Conservation (phyloP, 2,329 filamentous ascomycete species). For the Beauveria asiatica region DNA sequence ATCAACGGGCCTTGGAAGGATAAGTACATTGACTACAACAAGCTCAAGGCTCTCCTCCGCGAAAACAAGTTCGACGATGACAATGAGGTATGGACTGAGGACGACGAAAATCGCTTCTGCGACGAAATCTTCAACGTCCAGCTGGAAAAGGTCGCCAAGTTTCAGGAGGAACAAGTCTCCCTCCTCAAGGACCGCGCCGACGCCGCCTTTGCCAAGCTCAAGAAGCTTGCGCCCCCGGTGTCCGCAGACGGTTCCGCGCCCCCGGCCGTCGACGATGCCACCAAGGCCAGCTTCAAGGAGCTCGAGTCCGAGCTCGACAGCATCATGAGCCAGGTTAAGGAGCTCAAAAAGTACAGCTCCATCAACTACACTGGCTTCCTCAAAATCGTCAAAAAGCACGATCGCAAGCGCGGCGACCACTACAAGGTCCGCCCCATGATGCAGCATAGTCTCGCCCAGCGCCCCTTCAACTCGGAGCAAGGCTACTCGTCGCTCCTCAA, state of each 20-base stretch:
- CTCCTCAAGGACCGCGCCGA: constrained; percentile 46
- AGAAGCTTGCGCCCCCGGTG: constrained; percentile 59
- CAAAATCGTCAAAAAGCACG: constrained; percentile 98
- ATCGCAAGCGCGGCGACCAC: constrained; percentile 76
- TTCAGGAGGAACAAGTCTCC: constrained; percentile 72
- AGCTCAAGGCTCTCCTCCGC: constrained; percentile 81
- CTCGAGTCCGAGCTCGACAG: constrained; percentile 72
- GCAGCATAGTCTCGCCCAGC: constrained; percentile 77
- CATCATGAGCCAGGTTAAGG: constrained; percentile 84
- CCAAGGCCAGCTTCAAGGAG: constrained; percentile 52
- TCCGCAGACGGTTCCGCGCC: constrained; percentile 36
- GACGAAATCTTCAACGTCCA: constrained; percentile 92
- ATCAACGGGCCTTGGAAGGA: constrained; percentile 83
- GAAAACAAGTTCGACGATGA: constrained; percentile 60
- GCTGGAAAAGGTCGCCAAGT: constrained; percentile 86
- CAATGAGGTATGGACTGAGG: constrained; percentile 74
- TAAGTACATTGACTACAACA: constrained; percentile 91
- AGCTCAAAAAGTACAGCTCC: constrained; percentile 89
- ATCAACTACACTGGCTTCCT: constrained; percentile 97
- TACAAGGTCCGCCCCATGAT: constrained; percentile 90
- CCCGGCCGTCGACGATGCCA: constrained; percentile 32
- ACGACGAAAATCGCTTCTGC: constrained; percentile 88
- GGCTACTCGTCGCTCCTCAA: constrained; percentile 86
- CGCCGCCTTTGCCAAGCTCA: constrained; percentile 58
- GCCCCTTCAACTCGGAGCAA: constrained; percentile 87